Evolutionary conservation across 495 filamentous ascomycete species (phyloP), one percentile per base, ranked within the genome.

Genomic region (Hypoxylon lenormandii): DNA sequence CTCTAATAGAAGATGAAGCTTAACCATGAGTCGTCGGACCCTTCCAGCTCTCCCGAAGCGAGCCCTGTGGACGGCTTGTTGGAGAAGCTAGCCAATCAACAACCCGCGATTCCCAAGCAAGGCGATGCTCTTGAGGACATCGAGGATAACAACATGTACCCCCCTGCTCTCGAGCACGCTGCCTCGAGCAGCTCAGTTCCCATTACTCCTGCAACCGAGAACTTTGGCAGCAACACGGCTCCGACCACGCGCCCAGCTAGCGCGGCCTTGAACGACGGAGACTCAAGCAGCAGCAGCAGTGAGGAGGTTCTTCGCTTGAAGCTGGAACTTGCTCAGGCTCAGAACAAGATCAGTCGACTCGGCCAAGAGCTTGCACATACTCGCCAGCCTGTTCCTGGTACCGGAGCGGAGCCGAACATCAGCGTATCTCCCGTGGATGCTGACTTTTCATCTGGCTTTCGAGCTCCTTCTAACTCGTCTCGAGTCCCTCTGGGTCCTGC

Each of bases 331-430:
- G 87, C 90, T 57, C 87, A 85, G 65, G 92, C 93, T 19, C 90
- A 91, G 66, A 87, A 85, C 70, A 90, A 88, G 65, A 93, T 98
- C 76, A 89, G 88, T 57, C 83, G 88, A 15, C 90, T 97, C 77
- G 92, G 92, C 64, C 87, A 93, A 60, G 92, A 97, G 77, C 85
- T 97, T 56, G 84, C 90, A 22, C 90, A 94, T 61, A 90, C 83
- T 8, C 91, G 92, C 43, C 87, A 70, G 5, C 23, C 22, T 87
- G 42, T 16, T 45, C 38, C 12, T 72, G 88, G 87, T 3, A 47
- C 70, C 70, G 45, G 72, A 74, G 38, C 66, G 42, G 60, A 79
- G 45, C 26, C 36, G 30, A 54, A 64, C 22, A 61, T 60, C 11
- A 54, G 64, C 19, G 59, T 60, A 10, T 83, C 87, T 61, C 72